These are phyloP conservation scores for Teunomyces kruisii DNA, from an alignment of 805 yeast species.

Conservation along the genomic window DNA sequence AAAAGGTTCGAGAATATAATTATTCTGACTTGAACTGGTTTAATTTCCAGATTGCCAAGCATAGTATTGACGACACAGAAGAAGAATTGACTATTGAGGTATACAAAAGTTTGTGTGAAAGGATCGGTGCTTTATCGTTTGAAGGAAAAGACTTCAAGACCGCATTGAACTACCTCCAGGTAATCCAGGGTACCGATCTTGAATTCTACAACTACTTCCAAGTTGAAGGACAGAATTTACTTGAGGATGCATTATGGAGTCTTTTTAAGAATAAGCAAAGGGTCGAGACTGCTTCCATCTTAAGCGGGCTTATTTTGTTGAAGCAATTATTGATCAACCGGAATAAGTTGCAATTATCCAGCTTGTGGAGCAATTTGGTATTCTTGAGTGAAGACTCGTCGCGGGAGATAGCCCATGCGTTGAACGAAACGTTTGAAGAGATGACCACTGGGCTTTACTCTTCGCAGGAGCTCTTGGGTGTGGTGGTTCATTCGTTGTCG, in stretches of 20 bases:
- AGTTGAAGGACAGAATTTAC: slow-evolving; percentile 14
- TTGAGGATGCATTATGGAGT: slow-evolving; percentile 18
- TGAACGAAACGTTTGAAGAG: slow-evolving; percentile 32
- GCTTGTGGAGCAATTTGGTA: slow-evolving; percentile 26
- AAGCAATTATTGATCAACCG: slow-evolving; percentile 37
- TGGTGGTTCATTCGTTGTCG: slow-evolving; percentile 15
- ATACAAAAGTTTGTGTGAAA: slow-evolving; percentile 16
- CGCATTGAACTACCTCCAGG: slow-evolving; percentile 17
- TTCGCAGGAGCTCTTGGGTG: slow-evolving; percentile 18
- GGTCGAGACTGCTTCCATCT: slow-evolving; percentile 10
- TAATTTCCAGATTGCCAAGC: slow-evolving; percentile 34
- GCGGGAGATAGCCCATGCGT: slow-evolving; percentile 24
- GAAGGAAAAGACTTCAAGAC: slow-evolving; percentile 14
- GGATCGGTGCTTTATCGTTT: slow-evolving; percentile 7
- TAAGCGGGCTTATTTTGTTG: slow-evolving; percentile 34
- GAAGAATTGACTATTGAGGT: slow-evolving; percentile 15
- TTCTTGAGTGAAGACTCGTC: slow-evolving; percentile 13
- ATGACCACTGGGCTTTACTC: slow-evolving; percentile 26
- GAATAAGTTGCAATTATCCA: slow-evolving; percentile 15
- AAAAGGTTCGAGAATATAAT: slow-evolving; percentile 30
- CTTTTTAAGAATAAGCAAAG: slow-evolving; percentile 6
- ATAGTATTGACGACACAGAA: slow-evolving; percentile 4
- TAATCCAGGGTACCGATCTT: slow-evolving; percentile 10
- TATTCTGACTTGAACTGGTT: slow-evolving; percentile 39
- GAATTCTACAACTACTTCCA: slow-evolving; percentile 15